Percentiles rank a stretch among this genome's conserved stretches.
These are phyloP conservation scores for Dactylonectria estremocensis DNA, from an alignment of 2,329 filamentous ascomycete species.

Conservation along the genomic window DNA sequence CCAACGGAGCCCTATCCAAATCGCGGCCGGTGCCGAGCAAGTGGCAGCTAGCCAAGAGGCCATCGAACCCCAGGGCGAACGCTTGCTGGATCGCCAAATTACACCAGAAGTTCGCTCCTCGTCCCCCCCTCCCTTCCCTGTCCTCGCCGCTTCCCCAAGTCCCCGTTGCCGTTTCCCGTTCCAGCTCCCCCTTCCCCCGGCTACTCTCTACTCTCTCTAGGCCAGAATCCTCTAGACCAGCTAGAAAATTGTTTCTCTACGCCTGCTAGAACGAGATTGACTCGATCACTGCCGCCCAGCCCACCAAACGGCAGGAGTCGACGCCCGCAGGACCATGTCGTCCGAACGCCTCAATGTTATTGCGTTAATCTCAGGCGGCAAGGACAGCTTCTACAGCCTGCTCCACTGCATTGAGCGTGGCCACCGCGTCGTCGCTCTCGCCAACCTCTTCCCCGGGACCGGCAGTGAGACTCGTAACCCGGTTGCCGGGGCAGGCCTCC, in stretches of 20 bases:
- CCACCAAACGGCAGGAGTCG: slow-evolving; percentile 4
- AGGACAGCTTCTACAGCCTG: slow-evolving; percentile 95
- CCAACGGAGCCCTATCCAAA: slow-evolving; percentile 16
- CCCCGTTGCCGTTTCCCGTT: slow-evolving; percentile 6
- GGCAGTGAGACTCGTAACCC: slow-evolving; percentile 24
- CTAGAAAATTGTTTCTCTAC: not conserved
- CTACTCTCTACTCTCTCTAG: too few relatives aligned
- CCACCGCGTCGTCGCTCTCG: slow-evolving; percentile 88
- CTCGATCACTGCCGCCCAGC: slow-evolving; percentile 19
- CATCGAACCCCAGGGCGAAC: slow-evolving; percentile 4
- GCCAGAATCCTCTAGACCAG: too few relatives aligned
- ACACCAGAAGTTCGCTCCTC: not conserved
- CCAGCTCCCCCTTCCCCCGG: slow-evolving; percentile 4
- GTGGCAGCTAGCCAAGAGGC: slow-evolving; percentile 9
- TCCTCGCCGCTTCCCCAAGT: not conserved
- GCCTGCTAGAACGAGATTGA: slow-evolving; percentile 11
- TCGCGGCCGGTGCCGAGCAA: slow-evolving; percentile 27
- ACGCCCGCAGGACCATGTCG: slow-evolving; percentile 53
- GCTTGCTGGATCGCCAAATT: slow-evolving; percentile 21
- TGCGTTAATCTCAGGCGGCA: slow-evolving; percentile 93
- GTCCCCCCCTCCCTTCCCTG: not conserved
- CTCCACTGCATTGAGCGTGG: slow-evolving; percentile 91
- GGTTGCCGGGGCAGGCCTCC: slow-evolving; percentile 16
- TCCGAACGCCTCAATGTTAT: slow-evolving; percentile 79
- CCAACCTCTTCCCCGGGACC: slow-evolving; percentile 79